Evolutionary conservation across 2,329 filamentous ascomycete species (phyloP).

Genomic region (Dactylellina haptotyla): DNA sequence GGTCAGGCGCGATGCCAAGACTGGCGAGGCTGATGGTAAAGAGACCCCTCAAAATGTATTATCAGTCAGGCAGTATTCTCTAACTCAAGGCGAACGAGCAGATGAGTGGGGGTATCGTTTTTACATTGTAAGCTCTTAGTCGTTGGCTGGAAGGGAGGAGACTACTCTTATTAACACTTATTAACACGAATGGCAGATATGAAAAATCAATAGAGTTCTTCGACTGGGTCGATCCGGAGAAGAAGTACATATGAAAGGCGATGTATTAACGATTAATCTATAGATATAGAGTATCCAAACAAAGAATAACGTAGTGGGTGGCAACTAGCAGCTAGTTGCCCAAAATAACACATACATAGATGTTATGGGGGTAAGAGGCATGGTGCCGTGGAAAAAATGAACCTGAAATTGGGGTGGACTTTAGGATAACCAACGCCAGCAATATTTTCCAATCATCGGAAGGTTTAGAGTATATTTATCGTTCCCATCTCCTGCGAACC

Average conservation of each 20-base stretch:
- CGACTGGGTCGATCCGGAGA: slow-evolving; percentile 80
- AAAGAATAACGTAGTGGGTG: no score
- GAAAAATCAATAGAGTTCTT: slow-evolving; percentile 95
- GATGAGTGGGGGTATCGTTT: slow-evolving; percentile 94
- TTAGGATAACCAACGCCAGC: no score
- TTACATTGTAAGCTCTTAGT: slow-evolving; percentile 75
- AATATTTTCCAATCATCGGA: no score
- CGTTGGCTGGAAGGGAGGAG: neutral
- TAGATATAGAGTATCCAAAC: no score
- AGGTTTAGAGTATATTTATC: no score
- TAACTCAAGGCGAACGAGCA: slow-evolving; percentile 35
- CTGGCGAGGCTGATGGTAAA: slow-evolving; percentile 77
- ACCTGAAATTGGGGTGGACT: no score
- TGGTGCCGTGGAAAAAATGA: no score
- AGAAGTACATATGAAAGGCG: slow-evolving; percentile 82
- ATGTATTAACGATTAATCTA: no score
- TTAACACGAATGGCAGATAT: slow-evolving; percentile 69
- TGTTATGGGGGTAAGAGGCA: no score
- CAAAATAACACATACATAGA: no score
- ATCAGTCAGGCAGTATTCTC: neutral
- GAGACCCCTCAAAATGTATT: neutral
- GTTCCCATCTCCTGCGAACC: no score
- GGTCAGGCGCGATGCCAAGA: slow-evolving; percentile 90
- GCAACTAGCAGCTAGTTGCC: no score
- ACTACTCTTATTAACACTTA: neutral